Evolutionary conservation across 345 rosid genomes (phyloP), one percentile per base, ranked within the genome.

Genomic region (Aquilaria sinensis): DNA sequence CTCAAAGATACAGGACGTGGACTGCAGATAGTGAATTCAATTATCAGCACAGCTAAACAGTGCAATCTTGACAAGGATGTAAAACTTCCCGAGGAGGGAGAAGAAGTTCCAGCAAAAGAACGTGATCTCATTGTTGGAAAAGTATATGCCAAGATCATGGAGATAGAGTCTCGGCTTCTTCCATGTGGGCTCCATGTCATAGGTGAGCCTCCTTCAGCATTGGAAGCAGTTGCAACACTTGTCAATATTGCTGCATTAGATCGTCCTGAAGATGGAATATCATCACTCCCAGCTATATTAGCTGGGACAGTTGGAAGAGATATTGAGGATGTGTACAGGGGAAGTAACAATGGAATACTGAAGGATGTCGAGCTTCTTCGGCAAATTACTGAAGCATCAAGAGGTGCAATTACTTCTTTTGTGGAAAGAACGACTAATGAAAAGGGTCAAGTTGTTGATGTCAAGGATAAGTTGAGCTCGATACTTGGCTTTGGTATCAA

Each of bases 1-100:
- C 86, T 94, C 50, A 94, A 94, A 77, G 99, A 94, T 79, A 70
- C 96, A 0, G 96, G 97, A 4, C 89, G 97, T 23, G 99, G 95
- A 37, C 87, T 75, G 14, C 99, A 94, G 66, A 94, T 94, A 29
- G 96, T 94, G 55, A 94, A 85, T 76, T 88, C 97, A 65, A 94
- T 94, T 56, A 83, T 94, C 76, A 86, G 96, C 76, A 90, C 99
- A 0, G 97, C 99, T 34, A 85, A 67, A 75, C 99, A 90, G 61
- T 94, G 99, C 80, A 94, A 94, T 77, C 99, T 94, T 41, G 97
- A 94, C 72, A 90, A 90, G 69, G 99, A 94, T 64, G 95, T 94
- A 31, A 64, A 83, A 15, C 89, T 94, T 65, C 99, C 99, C 2
- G 95, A 85, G 5, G 99, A 94, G 72, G 87, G 80, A 10, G 78